Conservation (phyloP, 768 basidiomycete genomes). For the Wakefieldia striispora region DNA sequence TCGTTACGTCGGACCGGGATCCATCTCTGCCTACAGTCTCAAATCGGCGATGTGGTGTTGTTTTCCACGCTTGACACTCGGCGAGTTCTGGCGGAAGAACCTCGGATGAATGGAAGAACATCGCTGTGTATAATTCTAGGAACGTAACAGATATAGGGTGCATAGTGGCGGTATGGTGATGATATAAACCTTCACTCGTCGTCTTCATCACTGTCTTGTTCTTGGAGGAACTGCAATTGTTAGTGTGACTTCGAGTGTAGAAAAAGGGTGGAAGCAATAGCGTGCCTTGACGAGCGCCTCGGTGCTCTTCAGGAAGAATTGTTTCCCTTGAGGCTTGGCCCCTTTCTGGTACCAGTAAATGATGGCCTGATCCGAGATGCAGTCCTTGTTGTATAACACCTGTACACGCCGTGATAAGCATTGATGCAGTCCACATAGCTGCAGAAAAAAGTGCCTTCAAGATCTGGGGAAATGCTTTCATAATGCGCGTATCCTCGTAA, state of each 20-base stretch:
- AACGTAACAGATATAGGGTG: slow-evolving; percentile 17
- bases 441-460: slow-evolving; percentile 60
- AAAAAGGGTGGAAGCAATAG: not conserved
- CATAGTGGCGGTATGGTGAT: slow-evolving; percentile 1
- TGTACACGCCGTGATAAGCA: slow-evolving; percentile 31
- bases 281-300: slow-evolving; percentile 85
- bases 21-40: no score
- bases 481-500: slow-evolving; percentile 94
- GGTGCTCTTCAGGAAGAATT: slow-evolving; percentile 90
- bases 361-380: slow-evolving; percentile 93
- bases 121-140: slow-evolving; percentile 14
- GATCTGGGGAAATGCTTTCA: slow-evolving; percentile 93
- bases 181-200: slow-evolving; percentile 18
- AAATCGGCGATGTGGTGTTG: not conserved
- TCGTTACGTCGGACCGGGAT: no score
- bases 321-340: slow-evolving; percentile 90
- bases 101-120: slow-evolving; percentile 7
- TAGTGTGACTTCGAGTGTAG: slow-evolving; percentile 34
- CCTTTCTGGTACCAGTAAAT: slow-evolving; percentile 99
- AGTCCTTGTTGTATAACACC: slow-evolving; percentile 96
- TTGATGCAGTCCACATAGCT: not conserved
- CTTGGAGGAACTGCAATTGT: slow-evolving; percentile 77
- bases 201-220: slow-evolving; percentile 76
- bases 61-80: not conserved
- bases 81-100: not conserved